Evolutionary conservation across 371 early-diverging fungal genomes (phyloP).

Genomic region (Funneliformis caledonium): DNA sequence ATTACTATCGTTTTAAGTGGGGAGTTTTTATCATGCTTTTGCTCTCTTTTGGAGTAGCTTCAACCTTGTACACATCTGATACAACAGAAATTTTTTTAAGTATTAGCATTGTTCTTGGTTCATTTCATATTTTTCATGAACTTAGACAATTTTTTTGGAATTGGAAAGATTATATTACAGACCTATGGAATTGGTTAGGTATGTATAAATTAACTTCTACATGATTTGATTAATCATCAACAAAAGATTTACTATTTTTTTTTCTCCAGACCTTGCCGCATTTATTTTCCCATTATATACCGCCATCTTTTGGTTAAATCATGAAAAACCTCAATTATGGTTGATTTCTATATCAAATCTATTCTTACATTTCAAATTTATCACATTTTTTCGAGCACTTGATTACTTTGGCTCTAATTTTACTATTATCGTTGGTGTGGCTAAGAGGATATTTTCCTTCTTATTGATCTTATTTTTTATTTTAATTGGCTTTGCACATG

Average conservation of each 20-base stretch:
- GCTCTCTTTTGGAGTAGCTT: neutral
- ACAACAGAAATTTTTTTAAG: neutral
- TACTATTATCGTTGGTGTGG: neutral
- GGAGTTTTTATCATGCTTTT: neutral
- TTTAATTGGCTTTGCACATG: neutral
- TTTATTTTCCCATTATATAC: no score
- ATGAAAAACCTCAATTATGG: no score
- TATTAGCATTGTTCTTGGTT: neutral
- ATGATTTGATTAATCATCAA: no score
- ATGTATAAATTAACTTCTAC: no score
- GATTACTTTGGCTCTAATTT: neutral
- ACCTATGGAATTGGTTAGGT: conserved; percentile 31
- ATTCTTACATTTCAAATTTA: neutral
- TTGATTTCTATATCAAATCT: no score
- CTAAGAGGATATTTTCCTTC: no score
- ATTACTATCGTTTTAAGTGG: neutral
- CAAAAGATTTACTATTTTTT: conserved; percentile 11
- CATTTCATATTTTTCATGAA: neutral
- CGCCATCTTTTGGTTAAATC: no score
- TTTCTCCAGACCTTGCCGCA: no score
- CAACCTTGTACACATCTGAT: neutral
- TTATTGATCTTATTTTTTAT: neutral
- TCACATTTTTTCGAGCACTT: no score
- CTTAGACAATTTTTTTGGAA: conserved; percentile 11
- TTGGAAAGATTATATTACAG: neutral